Evolutionary conservation across 768 basidiomycete species (phyloP).

Genomic region (Cubamyces sp.): DNA sequence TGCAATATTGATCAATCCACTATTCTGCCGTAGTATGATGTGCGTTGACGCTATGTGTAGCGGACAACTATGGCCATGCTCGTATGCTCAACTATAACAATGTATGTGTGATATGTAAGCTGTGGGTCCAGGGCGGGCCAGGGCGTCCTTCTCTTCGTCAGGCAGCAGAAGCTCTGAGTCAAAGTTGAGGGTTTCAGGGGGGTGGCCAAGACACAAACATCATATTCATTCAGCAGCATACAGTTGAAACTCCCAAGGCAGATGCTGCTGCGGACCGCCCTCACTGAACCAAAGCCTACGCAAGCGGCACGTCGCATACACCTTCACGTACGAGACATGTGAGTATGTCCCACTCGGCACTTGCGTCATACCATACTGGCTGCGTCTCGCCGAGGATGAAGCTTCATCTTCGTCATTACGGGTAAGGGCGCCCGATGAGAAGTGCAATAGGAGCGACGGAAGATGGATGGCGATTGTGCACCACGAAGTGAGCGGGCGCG

Average conservation of each 20-base stretch:
- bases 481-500: conserved; percentile 70
- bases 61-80: no score
- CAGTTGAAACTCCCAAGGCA: conserved; percentile 80
- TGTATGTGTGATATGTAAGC: no score
- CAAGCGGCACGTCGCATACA: conserved; percentile 79
- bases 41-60: no score
- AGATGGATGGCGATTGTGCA: conserved; percentile 65
- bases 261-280: conserved; percentile 50
- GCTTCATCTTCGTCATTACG: conserved; percentile 29
- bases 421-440: conserved; percentile 51
- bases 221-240: conserved; percentile 40
- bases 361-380: conserved; percentile 25
- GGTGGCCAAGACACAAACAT: neutral
- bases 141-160: no score
- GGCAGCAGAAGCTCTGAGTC: no score
- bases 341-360: conserved; percentile 62
- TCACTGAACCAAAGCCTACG: conserved; percentile 79
- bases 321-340: conserved; percentile 71
- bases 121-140: no score
- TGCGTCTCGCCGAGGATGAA: neutral
- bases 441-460: conserved; percentile 61
- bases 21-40: no score
- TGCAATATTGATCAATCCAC: no score
- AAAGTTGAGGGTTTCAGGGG: no score
- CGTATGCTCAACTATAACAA: no score